These are phyloP conservation scores for Gnetum montanum DNA, from an alignment of 75 land plant species.

Conservation along the genomic window DNA sequence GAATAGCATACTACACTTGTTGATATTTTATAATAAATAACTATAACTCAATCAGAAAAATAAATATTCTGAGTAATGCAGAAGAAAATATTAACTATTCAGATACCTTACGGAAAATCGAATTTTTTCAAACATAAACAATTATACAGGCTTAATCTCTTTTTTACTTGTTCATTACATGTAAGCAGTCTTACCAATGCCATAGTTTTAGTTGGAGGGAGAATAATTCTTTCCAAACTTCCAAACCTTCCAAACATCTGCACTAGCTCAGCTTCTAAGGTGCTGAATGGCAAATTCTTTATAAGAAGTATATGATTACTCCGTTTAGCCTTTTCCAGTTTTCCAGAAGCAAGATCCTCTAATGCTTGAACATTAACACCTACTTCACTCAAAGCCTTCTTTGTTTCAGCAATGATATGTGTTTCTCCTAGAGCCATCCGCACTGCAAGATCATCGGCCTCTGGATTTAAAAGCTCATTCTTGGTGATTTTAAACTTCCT, in stretches of 20 bases:
- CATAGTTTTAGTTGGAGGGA: constrained; percentile 85
- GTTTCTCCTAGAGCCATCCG: constrained; percentile 96
- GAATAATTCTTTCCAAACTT: constrained; percentile 75
- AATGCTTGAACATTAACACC: constrained; percentile 71
- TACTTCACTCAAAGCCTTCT: constrained; percentile 60
- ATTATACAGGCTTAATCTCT: too few species aligned
- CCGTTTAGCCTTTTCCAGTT: constrained; percentile 49
- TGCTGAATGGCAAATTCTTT: constrained; percentile 86
- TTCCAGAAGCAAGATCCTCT: constrained; percentile 64
- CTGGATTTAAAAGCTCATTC: constrained; percentile 77
- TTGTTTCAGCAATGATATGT: constrained; percentile 85
- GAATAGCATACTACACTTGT: too few species aligned
- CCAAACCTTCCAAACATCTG: constrained; percentile 90
- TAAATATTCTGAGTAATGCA: not conserved
- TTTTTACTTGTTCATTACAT: too few species aligned
- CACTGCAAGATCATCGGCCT: constrained; percentile 84
- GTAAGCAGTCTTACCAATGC: constrained; percentile 63
- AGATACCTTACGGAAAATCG: too few species aligned
- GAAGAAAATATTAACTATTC: too few species aligned
- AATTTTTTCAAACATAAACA: too few species aligned
- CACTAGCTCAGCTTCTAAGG: constrained; percentile 64
- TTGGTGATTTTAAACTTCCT: constrained; percentile 77
- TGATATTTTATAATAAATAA: too few species aligned
- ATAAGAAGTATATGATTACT: constrained; percentile 76
- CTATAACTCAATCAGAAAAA: too few species aligned